A percentile compares a stretch with the other conserved stretches of the same genome.
Conservation (phyloP, 1,139 yeast genomes). For the Blastobotrys malaysiensis region DNA sequence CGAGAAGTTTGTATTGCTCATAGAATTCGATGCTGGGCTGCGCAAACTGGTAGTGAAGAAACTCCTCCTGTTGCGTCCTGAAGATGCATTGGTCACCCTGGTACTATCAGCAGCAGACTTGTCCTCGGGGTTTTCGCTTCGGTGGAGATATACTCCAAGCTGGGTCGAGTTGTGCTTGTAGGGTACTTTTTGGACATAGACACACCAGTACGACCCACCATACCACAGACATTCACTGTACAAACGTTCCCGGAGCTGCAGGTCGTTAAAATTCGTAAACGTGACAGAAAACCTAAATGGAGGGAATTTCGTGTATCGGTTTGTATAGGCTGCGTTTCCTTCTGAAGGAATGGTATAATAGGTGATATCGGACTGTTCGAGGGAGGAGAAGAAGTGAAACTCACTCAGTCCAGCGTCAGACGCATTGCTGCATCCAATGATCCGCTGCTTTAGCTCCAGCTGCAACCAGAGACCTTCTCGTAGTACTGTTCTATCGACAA, state of each 20-base stretch:
- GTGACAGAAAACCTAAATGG: conserved; percentile 51
- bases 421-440: conserved; percentile 14
- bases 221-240: conserved; percentile 51
- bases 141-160: conserved; percentile 49
- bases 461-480: conserved; percentile 47
- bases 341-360: conserved; percentile 24
- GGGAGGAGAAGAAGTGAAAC: conserved; percentile 4
- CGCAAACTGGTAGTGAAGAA: not conserved
- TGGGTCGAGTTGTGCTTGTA: conserved; percentile 41
- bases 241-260: conserved; percentile 43
- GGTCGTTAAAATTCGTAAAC: conserved; percentile 42
- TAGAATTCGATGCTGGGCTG: not conserved
- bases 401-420: conserved; percentile 13
- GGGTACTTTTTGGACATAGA: conserved; percentile 45
- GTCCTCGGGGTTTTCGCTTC: conserved; percentile 29
- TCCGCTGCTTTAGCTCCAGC: conserved; percentile 36
- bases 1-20: not conserved
- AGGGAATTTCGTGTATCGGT: conserved; percentile 38
- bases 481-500: conserved; percentile 36
- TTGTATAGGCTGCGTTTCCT: conserved; percentile 5
- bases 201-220: conserved; percentile 54
- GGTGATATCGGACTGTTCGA: conserved; percentile 13
- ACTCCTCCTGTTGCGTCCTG: not conserved
- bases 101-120: not conserved
- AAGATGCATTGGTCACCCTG: not conserved